A percentile compares a stretch with the other conserved stretches of the same genome.
Conservation (phyloP, 2,329 filamentous ascomycete genomes). For the Paecilomyces formosus region DNA sequence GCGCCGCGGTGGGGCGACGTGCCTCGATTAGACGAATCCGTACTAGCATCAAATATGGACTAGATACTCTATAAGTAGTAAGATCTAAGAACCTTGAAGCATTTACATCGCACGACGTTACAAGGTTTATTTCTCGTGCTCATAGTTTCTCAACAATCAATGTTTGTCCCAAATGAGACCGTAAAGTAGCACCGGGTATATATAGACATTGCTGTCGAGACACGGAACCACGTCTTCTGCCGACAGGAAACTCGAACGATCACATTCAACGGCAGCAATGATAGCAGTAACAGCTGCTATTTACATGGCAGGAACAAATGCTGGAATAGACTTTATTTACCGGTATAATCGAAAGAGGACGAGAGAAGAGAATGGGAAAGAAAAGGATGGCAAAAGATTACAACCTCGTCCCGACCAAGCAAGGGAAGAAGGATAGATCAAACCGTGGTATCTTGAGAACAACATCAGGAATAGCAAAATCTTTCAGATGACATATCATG, state of each 20-base stretch:
- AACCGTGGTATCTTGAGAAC: conserved; percentile 9
- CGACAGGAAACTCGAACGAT: neutral
- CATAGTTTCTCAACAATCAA: neutral
- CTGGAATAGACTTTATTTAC: neutral
- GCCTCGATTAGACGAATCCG: neutral
- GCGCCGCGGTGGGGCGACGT: neutral
- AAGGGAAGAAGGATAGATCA: neutral
- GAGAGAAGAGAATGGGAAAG: no score
- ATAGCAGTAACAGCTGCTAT: neutral
- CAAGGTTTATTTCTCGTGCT: neutral
- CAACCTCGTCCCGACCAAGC: neutral
- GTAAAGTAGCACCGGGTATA: neutral
- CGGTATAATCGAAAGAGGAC: neutral
- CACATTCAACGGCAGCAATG: neutral
- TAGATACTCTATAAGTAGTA: no score
- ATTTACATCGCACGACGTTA: neutral
- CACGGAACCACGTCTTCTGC: neutral
- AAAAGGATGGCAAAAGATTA: neutral
- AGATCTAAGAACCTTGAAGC: no score
- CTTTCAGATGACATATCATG: conserved; percentile 1
- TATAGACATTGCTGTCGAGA: neutral
- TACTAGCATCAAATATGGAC: neutral
- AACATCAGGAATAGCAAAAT: conserved; percentile 6
- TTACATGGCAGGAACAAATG: neutral
- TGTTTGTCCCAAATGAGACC: neutral